Percentiles rank a stretch among this genome's conserved stretches.
These are phyloP conservation scores for Globisporangium alternatum DNA, from an alignment of 352 stramenopile genomes.

Conservation along the genomic window DNA sequence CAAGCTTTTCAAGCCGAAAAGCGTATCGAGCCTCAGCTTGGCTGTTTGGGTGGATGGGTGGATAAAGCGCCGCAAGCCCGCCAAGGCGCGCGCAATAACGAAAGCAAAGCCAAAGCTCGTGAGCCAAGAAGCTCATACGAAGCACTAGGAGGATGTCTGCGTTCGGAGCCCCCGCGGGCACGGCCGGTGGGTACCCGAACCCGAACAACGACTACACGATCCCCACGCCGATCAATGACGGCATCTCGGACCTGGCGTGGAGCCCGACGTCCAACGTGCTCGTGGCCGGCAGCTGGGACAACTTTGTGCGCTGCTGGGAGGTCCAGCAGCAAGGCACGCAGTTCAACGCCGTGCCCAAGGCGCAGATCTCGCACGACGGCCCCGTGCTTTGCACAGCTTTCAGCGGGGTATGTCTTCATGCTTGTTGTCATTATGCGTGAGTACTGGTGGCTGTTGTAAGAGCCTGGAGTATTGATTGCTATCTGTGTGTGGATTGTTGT, in stretches of 20 bases:
- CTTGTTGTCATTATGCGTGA: neutral
- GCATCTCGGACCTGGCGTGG: constrained; percentile 77
- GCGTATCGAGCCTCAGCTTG: no score
- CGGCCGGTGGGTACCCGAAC: constrained; percentile 56
- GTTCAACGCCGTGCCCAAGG: constrained; percentile 76
- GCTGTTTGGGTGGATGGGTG: no score
- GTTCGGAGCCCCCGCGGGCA: constrained; percentile 47
- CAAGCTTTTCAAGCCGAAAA: no score
- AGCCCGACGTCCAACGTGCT: constrained; percentile 73
- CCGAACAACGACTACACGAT: constrained; percentile 81
- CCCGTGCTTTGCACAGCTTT: constrained; percentile 92
- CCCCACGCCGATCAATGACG: constrained; percentile 56
- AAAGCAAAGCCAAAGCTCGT: constrained; percentile 1
- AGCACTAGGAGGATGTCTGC: constrained; percentile 24
- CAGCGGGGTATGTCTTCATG: constrained; percentile 45
- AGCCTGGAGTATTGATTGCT: constrained; percentile 2
- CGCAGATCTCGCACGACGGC: constrained; percentile 85
- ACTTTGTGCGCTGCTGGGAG: constrained; percentile 82
- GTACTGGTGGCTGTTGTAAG: neutral
- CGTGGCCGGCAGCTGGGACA: constrained; percentile 80
- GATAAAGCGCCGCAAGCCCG: no score
- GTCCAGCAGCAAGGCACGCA: constrained; percentile 67
- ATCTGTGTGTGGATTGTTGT: neutral
- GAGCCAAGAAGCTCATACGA: neutral
- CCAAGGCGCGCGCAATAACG: neutral